Base-by-base conservation (phyloP, 208 protist genomes). In the Crithidia sp. region DNA sequence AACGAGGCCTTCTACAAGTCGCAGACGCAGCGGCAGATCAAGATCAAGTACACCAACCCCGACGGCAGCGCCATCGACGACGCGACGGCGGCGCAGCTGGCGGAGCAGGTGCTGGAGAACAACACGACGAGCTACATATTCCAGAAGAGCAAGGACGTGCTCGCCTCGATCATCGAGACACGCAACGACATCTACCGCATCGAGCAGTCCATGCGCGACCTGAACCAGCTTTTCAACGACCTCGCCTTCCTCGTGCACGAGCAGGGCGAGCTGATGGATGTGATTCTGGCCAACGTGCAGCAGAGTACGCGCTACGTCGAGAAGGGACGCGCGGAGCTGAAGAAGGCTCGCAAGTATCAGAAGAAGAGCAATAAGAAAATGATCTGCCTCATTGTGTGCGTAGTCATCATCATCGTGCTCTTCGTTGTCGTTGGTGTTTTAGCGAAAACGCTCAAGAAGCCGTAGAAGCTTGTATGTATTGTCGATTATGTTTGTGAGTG, bases 161-260 rank as follows among this genome's bases (percentile, higher is more conserved):
- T 97, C 39, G 90, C 83, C 13, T 84, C 85, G 39, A 86, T 94
- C 52, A 90, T 95, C 52, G 94, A 97, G 71, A 96, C 88, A 19
- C 83, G 91, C 43, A 93, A 94, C 66, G 94, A 97, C 64, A 96
- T 97, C 59, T 94, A 92, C 62, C 84, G 88, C 49, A 97, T 97
- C 74, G 94, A 97, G 72, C 77, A 87, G 62, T 91, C 89, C 10
- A 95, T 97, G 90, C 88, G 87, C 4, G 84, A 92, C 39, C 77
- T 97, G 13, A 91, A 96, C 52, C 92, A 95, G 74, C 79, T 96
- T 62, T 96, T 97, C 65, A 89, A 92, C 62, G 94, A 97, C 49
- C 78, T 97, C 0, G 93, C 93, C 47, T 85, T 96, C 60, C 77
- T 97, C 17, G 90, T 97, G 41, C 76, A 95, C 56, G 92, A 96